Evolutionary conservation across 345 rosid genomes (phyloP).

Genomic region (Boechera stricta): DNA sequence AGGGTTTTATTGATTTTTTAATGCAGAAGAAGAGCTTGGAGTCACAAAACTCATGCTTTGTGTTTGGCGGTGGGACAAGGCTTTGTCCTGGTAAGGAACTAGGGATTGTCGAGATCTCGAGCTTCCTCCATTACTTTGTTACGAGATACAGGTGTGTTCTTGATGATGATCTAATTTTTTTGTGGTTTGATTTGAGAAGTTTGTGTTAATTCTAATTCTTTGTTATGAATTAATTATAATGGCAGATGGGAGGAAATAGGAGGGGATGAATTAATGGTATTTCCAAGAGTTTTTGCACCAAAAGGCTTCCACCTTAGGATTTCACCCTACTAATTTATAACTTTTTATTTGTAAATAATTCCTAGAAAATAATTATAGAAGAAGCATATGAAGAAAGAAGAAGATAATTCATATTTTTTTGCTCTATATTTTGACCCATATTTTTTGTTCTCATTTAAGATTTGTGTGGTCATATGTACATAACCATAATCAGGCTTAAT

Average conservation of each 20-base stretch:
- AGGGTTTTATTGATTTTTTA: background rate
- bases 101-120: constrained; percentile 87
- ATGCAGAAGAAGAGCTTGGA: constrained; percentile 53
- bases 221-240: background rate
- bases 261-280: constrained; percentile 70
- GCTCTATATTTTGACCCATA: constrained; percentile 7
- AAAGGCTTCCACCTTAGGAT: constrained; percentile 79
- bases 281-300: constrained; percentile 95
- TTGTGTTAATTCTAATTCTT: background rate
- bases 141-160: constrained; percentile 73
- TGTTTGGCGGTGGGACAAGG: constrained; percentile 93
- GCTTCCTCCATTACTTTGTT: constrained; percentile 88
- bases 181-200: background rate
- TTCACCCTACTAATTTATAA: constrained; percentile 47
- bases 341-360: background rate
- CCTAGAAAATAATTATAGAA: constrained; percentile 1
- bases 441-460: background rate
- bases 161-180: background rate
- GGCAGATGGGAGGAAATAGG: constrained; percentile 92
- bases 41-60: constrained; percentile 59
- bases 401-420: background rate
- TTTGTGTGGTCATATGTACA: constrained; percentile 19
- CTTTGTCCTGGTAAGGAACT: constrained; percentile 95
- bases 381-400: constrained; percentile 13
- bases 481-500: background rate